Conservation (phyloP, 495 filamentous ascomycete genomes). For the Penicillium psychrofluorescens region DNA sequence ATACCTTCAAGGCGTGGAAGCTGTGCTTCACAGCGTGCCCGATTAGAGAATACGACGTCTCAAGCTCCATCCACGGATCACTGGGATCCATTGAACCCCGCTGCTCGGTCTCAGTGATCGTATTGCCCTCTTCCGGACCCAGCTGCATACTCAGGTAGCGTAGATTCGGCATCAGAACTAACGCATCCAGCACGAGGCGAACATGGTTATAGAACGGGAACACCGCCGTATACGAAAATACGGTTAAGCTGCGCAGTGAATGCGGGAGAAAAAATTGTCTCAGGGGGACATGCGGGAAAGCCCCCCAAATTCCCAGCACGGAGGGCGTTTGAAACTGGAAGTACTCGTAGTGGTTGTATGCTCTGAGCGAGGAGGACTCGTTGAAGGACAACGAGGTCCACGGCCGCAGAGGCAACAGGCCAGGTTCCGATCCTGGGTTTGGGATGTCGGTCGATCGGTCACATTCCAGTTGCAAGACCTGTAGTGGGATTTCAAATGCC, state of each 20-base stretch:
- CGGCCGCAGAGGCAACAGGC: slow-evolving; percentile 14
- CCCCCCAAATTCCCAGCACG: no score
- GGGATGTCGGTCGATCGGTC: neutral
- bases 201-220: slow-evolving; percentile 42
- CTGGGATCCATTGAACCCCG: slow-evolving; percentile 35
- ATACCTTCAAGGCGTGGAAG: no score
- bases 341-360: slow-evolving; percentile 40
- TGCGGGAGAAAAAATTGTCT: no score
- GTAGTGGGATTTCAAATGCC: slow-evolving; percentile 33
- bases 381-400: slow-evolving; percentile 34
- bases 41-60: slow-evolving; percentile 32
- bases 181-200: slow-evolving; percentile 23
- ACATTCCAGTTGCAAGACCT: slow-evolving; percentile 23
- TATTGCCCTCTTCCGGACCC: slow-evolving; percentile 22
- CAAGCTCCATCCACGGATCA: slow-evolving; percentile 40
- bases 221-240: slow-evolving; percentile 33
- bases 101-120: slow-evolving; percentile 28
- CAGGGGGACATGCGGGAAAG: no score
- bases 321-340: slow-evolving; percentile 32
- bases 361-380: slow-evolving; percentile 33
- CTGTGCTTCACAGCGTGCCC: slow-evolving; percentile 6
- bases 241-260: slow-evolving; percentile 16
- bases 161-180: slow-evolving; percentile 23
- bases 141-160: slow-evolving; percentile 23
- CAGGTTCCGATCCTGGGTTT: slow-evolving; percentile 7